These are phyloP conservation scores for Aspergillus quadricinctus DNA, from an alignment of 2,329 filamentous ascomycete species.

Conservation along the genomic window DNA sequence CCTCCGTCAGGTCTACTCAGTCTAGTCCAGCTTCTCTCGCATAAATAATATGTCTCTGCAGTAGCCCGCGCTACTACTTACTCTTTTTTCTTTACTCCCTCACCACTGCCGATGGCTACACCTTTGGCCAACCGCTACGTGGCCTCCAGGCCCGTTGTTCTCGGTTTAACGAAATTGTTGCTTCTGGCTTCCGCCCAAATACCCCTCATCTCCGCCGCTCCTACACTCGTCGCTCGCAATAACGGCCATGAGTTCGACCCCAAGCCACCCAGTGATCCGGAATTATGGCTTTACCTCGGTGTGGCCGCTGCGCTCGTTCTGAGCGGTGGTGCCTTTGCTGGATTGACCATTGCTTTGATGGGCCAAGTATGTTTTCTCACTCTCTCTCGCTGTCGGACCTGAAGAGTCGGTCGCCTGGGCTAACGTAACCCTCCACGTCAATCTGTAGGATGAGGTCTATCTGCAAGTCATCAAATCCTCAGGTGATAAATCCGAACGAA, in stretches of 20 bases:
- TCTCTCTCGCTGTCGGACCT: neutral
- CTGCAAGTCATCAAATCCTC: constrained; percentile 89
- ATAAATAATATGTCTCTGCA: neutral
- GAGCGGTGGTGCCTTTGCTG: constrained; percentile 87
- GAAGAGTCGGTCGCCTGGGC: neutral
- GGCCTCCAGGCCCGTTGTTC: constrained; percentile 34
- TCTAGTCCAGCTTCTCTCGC: no score
- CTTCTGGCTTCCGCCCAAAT: constrained; percentile 35
- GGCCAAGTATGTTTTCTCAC: constrained; percentile 46
- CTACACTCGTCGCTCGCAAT: constrained; percentile 18
- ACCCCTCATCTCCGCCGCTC: constrained; percentile 37
- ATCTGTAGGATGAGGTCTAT: constrained; percentile 80
- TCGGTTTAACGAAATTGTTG: constrained; percentile 41
- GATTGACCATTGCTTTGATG: constrained; percentile 68
- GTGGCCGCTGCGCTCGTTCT: constrained; percentile 78
- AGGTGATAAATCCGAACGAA: constrained; percentile 76
- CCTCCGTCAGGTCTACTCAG: no score
- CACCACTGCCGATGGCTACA: constrained; percentile 22
- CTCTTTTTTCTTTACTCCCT: neutral
- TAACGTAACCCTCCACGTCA: constrained; percentile 1
- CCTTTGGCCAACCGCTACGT: constrained; percentile 27
- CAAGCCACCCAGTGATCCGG: constrained; percentile 55
- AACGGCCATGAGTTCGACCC: constrained; percentile 35
- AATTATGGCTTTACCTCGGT: constrained; percentile 75
- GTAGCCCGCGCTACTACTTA: neutral